Conservation (phyloP, 371 early-diverging fungal species). For the Rhizopus sp. region DNA sequence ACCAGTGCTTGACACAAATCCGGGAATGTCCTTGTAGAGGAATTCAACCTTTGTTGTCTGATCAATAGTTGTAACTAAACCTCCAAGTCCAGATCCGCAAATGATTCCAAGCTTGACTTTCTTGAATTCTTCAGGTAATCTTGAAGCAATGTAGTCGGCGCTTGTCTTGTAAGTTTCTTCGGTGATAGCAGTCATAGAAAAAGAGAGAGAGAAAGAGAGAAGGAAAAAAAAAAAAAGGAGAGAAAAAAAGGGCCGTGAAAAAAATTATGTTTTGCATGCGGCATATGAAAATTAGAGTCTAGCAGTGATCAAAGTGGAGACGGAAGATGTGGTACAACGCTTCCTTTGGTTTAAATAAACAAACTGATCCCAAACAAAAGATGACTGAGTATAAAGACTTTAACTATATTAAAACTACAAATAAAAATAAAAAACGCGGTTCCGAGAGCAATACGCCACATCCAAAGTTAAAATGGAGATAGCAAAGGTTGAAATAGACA, state of each 20-base stretch:
- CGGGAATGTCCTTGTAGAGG: slow-evolving; percentile 83
- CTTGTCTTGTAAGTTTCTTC: slow-evolving; percentile 34
- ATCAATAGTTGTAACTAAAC: slow-evolving; percentile 79
- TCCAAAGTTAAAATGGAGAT: too few species aligned
- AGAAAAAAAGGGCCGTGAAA: slow-evolving; percentile 3
- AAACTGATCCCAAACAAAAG: too few species aligned
- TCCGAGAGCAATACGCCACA: too few species aligned
- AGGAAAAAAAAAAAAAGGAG: too few species aligned
- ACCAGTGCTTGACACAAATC: slow-evolving; percentile 87
- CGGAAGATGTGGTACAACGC: too few species aligned
- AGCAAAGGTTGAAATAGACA: too few species aligned
- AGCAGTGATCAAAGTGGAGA: not conserved
- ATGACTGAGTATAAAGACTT: too few species aligned
- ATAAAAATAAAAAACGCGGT: too few species aligned
- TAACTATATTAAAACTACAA: too few species aligned
- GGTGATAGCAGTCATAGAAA: slow-evolving; percentile 19
- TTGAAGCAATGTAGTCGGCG: slow-evolving; percentile 25
- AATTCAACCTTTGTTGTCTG: slow-evolving; percentile 61
- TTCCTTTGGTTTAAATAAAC: too few species aligned
- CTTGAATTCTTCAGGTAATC: slow-evolving; percentile 39
- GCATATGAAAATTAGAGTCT: slow-evolving; percentile 4
- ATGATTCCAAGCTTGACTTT: slow-evolving; percentile 75
- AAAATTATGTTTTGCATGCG: not conserved
- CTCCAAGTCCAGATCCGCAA: slow-evolving; percentile 92
- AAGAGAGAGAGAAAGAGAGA: not conserved